Conservation (phyloP, 257 asterid genomes). For the Sherardia arvensis region DNA sequence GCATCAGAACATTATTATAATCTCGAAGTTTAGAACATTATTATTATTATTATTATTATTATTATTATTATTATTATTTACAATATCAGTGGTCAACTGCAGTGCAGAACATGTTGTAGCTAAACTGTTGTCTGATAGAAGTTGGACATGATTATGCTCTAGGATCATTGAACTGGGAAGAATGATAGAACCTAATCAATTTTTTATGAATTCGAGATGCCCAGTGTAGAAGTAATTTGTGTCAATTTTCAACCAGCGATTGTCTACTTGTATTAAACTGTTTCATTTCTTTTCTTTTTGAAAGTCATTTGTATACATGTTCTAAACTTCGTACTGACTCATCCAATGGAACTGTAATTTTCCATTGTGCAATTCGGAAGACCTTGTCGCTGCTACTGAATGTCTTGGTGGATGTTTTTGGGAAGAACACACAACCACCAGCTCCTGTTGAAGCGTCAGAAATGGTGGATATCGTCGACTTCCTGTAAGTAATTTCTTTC, state of each 20-base stretch:
- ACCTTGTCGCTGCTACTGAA: constrained; percentile 58
- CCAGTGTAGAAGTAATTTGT: neutral
- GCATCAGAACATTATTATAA: too few species aligned
- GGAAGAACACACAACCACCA: constrained; percentile 64
- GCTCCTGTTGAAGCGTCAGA: constrained; percentile 73
- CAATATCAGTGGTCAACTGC: neutral
- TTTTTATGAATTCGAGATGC: neutral
- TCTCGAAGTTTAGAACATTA: too few species aligned
- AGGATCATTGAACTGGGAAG: neutral
- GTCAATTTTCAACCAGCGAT: neutral
- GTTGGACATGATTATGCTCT: neutral
- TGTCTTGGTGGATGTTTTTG: constrained; percentile 82
- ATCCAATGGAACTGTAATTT: neutral
- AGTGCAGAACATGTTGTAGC: neutral
- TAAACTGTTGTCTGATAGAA: neutral
- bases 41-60: too few species aligned
- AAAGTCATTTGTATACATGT: neutral
- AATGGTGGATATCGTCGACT: constrained; percentile 78
- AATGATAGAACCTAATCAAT: neutral
- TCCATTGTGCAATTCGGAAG: constrained; percentile 25
- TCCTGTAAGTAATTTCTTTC: constrained; percentile 44
- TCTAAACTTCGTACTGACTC: neutral
- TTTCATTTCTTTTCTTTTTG: neutral
- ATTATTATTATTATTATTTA: too few species aligned
- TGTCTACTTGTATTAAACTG: neutral